Evolutionary conservation across 192 early-diverging fungal genomes (phyloP), one percentile per base, ranked within the genome.

Genomic region (Gonapodya prolifera): DNA sequence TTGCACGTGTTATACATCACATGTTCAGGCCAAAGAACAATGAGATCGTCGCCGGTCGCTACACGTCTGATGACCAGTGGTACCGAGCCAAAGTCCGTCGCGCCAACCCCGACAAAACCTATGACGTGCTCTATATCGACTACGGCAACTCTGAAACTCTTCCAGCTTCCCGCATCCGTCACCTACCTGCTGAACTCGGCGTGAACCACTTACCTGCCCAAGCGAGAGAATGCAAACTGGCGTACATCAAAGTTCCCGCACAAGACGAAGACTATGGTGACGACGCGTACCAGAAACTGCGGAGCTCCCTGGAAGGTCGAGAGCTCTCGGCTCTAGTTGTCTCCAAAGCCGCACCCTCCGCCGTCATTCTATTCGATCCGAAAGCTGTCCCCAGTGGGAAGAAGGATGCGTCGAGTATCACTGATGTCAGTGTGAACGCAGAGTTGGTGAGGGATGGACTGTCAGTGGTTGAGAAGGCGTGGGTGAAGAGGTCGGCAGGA

Each of bases 61-160:
- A 16, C 33, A 30, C 34, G n/a, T n/a, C n/a, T n/a, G n/a, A n/a
- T n/a, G n/a, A n/a, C n/a, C n/a, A n/a, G 30, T 81, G 83, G 93
- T 96, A 96, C 80, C 92, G 97, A 35, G 97, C 94, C 34, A 90
- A 91, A 77, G 86, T 99, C 23, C 83, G 85, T 35, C 88, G 87
- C 75, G 83, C 87, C 18, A 81, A 91, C 35, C 78, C 87, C 0
- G 91, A 80, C 23, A 87, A 88, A 80, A 79, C 83, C n/a, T 91
- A 86, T 75, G 85, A 92, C 35, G 92, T 99, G 0, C 77, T 89
- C 1, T 99, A 97, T 82, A 83, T 97, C 69, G 97, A 99, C 85
- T 98, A 94, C 85, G 97, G 97, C 70, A 99, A 99, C 84, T 87
- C 91, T 1, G 96, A 99, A 80, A 84, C 86, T 1, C 75, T 99